Conservation (phyloP, 2,329 filamentous ascomycete species). For the Beauveria brongniartii region DNA sequence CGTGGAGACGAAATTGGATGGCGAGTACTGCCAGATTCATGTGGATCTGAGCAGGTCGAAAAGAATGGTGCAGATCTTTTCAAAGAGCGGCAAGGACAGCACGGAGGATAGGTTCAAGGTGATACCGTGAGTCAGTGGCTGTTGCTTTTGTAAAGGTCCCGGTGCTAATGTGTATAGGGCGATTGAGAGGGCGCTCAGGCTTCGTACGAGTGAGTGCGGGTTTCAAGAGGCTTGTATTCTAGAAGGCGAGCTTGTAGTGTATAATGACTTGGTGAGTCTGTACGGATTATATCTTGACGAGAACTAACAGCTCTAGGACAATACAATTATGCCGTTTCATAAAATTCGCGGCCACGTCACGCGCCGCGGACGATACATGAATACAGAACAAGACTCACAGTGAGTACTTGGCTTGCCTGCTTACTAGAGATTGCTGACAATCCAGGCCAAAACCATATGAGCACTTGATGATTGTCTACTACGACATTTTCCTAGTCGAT, state of each 20-base stretch:
- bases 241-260: slow-evolving; percentile 77
- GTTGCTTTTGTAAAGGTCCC: not conserved
- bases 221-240: slow-evolving; percentile 64
- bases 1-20: slow-evolving; percentile 76
- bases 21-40: slow-evolving; percentile 86
- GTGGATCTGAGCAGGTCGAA: slow-evolving; percentile 53
- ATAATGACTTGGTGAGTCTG: slow-evolving; percentile 49
- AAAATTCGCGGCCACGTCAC: slow-evolving; percentile 74
- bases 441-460: slow-evolving; percentile 39
- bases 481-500: slow-evolving; percentile 48
- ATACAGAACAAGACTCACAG: slow-evolving; percentile 61
- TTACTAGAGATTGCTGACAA: slow-evolving; percentile 16
- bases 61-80: slow-evolving; percentile 69
- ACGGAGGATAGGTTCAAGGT: slow-evolving; percentile 60
- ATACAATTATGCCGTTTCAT: slow-evolving; percentile 65
- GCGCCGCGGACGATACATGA: slow-evolving; percentile 62
- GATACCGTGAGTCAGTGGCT: slow-evolving; percentile 37
- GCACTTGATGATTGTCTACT: slow-evolving; percentile 56
- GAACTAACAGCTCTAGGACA: slow-evolving; percentile 31
- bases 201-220: slow-evolving; percentile 50
- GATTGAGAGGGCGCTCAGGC: slow-evolving; percentile 55
- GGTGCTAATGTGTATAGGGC: slow-evolving; percentile 28
- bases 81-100: slow-evolving; percentile 86
- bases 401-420: slow-evolving; percentile 26
- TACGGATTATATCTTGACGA: not conserved